Conservation (phyloP, 805 yeast genomes). For the Ascoidea tarda region DNA sequence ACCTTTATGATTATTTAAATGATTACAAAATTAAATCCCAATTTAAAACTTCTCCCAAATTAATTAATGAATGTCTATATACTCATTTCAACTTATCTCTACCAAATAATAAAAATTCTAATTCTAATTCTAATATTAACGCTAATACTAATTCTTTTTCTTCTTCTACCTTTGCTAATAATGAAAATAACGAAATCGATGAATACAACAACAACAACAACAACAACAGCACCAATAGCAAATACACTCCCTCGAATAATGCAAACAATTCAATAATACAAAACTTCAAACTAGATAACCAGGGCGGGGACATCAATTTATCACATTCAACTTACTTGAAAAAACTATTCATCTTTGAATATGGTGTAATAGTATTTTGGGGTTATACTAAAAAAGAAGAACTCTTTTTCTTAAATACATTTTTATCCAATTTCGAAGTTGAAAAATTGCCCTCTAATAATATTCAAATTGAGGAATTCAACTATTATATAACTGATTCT, state of each 20-base stretch:
- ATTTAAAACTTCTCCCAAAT: conserved; percentile 69
- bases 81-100: conserved; percentile 52
- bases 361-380: conserved; percentile 97
- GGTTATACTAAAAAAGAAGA: conserved; percentile 85
- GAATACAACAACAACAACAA: conserved; percentile 6
- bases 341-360: conserved; percentile 83
- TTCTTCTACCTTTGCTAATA: conserved; percentile 4
- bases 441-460: conserved; percentile 89
- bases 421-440: conserved; percentile 75
- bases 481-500: conserved; percentile 83
- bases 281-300: conserved; percentile 54
- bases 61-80: conserved; percentile 90
- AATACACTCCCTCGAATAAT: not conserved
- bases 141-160: conserved; percentile 14
- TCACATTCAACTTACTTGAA: conserved; percentile 43
- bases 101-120: not conserved
- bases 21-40: conserved; percentile 44
- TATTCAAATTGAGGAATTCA: conserved; percentile 88
- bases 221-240: not conserved
- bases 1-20: conserved; percentile 70
- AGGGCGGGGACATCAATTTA: conserved; percentile 89
- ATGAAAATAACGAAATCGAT: conserved; percentile 6
- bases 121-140: too few species aligned
- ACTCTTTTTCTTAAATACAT: conserved; percentile 28
- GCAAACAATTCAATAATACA: conserved; percentile 27